Evolutionary conservation across 129 eudicot genomes (phyloP).

Genomic region (Helianthus tuberosus): DNA sequence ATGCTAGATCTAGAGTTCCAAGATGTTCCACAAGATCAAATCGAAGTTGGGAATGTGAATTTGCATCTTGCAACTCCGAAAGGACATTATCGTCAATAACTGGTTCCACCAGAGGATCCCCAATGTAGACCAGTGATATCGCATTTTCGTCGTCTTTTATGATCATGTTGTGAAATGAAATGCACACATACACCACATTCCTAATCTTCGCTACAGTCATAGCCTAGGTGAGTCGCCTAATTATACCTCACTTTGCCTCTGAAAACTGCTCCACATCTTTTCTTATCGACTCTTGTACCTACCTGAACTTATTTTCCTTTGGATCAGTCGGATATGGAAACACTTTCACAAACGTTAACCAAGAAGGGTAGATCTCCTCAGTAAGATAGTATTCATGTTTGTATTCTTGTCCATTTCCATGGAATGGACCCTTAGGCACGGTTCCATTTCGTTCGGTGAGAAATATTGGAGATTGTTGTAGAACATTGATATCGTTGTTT

Average conservation of each 20-base stretch:
- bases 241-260: not conserved
- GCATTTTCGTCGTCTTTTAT: not conserved
- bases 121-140: not conserved
- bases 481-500: too few species aligned
- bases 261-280: not conserved
- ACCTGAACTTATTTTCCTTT: not conserved
- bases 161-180: not conserved
- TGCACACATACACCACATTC: not conserved
- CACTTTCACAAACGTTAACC: not conserved
- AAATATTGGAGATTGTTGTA: too few species aligned
- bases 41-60: too few species aligned
- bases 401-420: not conserved
- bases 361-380: not conserved
- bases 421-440: too few species aligned
- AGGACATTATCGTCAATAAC: not conserved
- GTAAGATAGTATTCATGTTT: not conserved
- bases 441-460: too few species aligned
- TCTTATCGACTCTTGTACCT: not conserved
- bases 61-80: not conserved
- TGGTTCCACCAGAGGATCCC: not conserved
- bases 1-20: not conserved
- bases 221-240: not conserved
- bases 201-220: not conserved
- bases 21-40: not conserved
- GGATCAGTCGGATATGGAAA: not conserved